Base-by-base conservation (phyloP, 2,329 filamentous ascomycete genomes). In the Paecilomyces dactylethromorphus region DNA sequence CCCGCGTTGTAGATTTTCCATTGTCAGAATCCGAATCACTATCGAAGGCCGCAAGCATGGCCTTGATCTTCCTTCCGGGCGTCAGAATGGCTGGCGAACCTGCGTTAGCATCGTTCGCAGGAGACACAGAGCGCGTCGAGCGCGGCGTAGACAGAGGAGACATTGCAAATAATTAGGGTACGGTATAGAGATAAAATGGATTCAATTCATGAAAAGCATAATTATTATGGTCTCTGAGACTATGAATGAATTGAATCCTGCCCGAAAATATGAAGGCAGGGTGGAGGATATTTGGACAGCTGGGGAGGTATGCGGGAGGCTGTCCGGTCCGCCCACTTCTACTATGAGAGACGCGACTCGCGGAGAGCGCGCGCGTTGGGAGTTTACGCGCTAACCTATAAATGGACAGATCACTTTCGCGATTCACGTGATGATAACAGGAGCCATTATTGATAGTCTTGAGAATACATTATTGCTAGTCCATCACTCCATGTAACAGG, bases 1-100 rank as follows among this genome's bases (percentile, higher is more conserved):
- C 21, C 39, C 3, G 39, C 39, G 15, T 45, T 18, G 39, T 45
- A 45, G 39, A 31, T 1, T 24, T 53, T 49, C 76, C 72, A 10
- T 75, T 75, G 13, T 82, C 79, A 1, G 75, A 73, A 3, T 81
- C 77, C 0, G 74, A 78, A 53, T 80, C 79, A 58, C 74, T 75
- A 55, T 76, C 72, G 51, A 82, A 80, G 55, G 75, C 72, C 31
- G 80, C 78, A 54, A 83, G 71, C 66, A 82, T 74, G 7, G 78
- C 79, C 61, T 76, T 77, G 54, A 82, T 76, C 64, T 81, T 82
- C 58, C 72, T 73, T 55, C 76, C 72, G 3, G 78, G 78, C 0
- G 77, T 77, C 54, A 78, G 68, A 55, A 76, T 68, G n/a, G 60
- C 65, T 1, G 72, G 71, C 0, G 73, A 74, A 39, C 63, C 22